Evolutionary conservation across 176 grass and related monocot species (phyloP).

Genomic region (Eragrostis nindensis): DNA sequence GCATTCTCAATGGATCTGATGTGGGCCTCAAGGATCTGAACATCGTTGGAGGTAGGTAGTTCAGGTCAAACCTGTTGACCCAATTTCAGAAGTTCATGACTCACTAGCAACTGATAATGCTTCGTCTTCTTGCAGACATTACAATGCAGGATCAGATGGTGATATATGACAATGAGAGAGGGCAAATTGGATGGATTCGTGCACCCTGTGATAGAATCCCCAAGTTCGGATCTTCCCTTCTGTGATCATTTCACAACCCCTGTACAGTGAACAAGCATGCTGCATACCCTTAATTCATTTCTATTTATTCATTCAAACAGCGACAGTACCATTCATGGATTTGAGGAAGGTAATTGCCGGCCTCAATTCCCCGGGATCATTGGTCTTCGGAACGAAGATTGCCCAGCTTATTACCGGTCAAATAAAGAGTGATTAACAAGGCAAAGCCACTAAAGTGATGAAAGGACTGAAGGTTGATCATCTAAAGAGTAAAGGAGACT

Average conservation of each 20-base stretch:
- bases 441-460: slow-evolving; percentile 42
- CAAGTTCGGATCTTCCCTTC: slow-evolving; percentile 69
- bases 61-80: not conserved
- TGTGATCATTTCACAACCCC: slow-evolving; percentile 78
- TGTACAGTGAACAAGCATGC: slow-evolving; percentile 54
- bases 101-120: not conserved
- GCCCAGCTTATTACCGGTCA: slow-evolving; percentile 47
- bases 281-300: slow-evolving; percentile 65
- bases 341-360: slow-evolving; percentile 59
- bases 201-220: slow-evolving; percentile 85
- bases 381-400: slow-evolving; percentile 54
- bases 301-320: slow-evolving; percentile 83
- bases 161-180: slow-evolving; percentile 97
- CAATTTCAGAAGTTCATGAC: not conserved
- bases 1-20: slow-evolving; percentile 94
- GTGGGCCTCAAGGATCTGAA: slow-evolving; percentile 77
- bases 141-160: slow-evolving; percentile 94
- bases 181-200: slow-evolving; percentile 91
- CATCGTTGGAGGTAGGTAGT: slow-evolving; percentile 80
- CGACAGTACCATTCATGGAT: slow-evolving; percentile 57
- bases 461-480: slow-evolving; percentile 40
- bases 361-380: slow-evolving; percentile 55
- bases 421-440: slow-evolving; percentile 46
- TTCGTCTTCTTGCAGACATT: slow-evolving; percentile 57
- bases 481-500: slow-evolving; percentile 17